phyloP scores from a whole-genome alignment of 1,284 basidiomycete species.

The Meripilus lineatus region DNA sequence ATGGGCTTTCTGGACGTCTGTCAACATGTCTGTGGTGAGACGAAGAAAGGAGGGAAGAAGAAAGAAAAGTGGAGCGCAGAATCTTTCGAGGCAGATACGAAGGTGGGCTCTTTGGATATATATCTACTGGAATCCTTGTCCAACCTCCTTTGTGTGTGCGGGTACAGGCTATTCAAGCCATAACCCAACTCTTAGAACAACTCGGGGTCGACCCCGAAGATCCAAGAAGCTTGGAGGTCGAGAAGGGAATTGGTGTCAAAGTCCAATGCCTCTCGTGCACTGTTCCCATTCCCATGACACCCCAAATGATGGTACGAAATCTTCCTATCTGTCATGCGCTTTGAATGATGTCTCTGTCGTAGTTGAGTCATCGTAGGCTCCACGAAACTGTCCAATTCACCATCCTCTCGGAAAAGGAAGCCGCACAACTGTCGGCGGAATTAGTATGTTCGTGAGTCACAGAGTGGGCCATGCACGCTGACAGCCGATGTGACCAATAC shows the following conservation, averaged over 20 bases:
- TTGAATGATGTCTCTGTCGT: constrained; percentile 6
- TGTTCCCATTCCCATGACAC: constrained; percentile 45
- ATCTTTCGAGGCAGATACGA: constrained; percentile 51
- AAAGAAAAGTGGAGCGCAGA: constrained; percentile 41
- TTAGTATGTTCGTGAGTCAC: constrained; percentile 23
- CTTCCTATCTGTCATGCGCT: neutral
- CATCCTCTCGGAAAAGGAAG: constrained; percentile 26
- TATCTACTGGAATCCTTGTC: neutral
- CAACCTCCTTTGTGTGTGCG: neutral
- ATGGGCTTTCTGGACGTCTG: constrained; percentile 55
- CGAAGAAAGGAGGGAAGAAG: constrained; percentile 19
- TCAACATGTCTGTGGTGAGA: constrained; percentile 44
- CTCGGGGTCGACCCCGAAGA: constrained; percentile 29
- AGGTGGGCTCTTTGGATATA: too few species aligned
- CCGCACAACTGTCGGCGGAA: constrained; percentile 9
- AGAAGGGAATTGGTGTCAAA: constrained; percentile 25
- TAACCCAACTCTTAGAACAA: constrained; percentile 33
- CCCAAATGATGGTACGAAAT: constrained; percentile 41
- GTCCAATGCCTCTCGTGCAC: constrained; percentile 51
- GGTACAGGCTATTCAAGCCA: constrained; percentile 39
- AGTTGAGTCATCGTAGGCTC: constrained; percentile 60
- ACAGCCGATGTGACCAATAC: constrained; percentile 11
- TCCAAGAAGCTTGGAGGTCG: constrained; percentile 16
- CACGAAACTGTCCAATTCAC: constrained; percentile 49
- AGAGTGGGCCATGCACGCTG: constrained; percentile 14